Conservation (phyloP, 176 grass and related monocot species). For the Lolium perenne region DNA sequence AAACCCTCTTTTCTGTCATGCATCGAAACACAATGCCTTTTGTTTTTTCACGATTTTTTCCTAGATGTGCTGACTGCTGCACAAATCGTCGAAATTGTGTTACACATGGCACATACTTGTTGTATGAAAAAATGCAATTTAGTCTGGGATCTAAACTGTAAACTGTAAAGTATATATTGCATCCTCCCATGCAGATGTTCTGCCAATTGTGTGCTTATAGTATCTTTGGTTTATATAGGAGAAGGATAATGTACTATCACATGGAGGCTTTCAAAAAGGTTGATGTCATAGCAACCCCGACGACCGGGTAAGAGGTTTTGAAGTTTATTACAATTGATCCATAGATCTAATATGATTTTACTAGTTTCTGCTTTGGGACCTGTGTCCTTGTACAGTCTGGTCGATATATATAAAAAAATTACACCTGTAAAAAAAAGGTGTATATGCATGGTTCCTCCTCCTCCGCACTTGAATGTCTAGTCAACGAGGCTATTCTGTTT, state of each 20-base stretch:
- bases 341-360: not conserved
- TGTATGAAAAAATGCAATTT: not conserved
- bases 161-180: conserved; percentile 14
- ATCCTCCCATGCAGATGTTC: conserved; percentile 16
- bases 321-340: conserved; percentile 21
- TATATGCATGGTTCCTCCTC: too few relatives aligned
- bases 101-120: not conserved
- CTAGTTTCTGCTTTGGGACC: not conserved
- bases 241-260: conserved; percentile 96
- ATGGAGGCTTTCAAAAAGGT: conserved; percentile 99
- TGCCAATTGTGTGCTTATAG: not conserved
- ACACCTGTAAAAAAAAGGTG: too few relatives aligned
- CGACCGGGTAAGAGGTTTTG: conserved; percentile 74
- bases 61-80: not conserved
- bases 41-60: not conserved
- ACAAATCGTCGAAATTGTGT: not conserved
- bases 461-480: too few relatives aligned
- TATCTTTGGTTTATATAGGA: conserved; percentile 65
- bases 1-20: too few relatives aligned
- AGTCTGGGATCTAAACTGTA: not conserved
- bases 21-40: too few relatives aligned
- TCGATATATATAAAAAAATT: too few relatives aligned
- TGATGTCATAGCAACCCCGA: conserved; percentile 93
- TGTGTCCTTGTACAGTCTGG: too few relatives aligned
- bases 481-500: too few relatives aligned